A percentile compares a stretch with the other conserved stretches of the same genome.
phyloP scores from a whole-genome alignment of 2,329 filamentous ascomycete species.

The Trichothecium roseum region DNA sequence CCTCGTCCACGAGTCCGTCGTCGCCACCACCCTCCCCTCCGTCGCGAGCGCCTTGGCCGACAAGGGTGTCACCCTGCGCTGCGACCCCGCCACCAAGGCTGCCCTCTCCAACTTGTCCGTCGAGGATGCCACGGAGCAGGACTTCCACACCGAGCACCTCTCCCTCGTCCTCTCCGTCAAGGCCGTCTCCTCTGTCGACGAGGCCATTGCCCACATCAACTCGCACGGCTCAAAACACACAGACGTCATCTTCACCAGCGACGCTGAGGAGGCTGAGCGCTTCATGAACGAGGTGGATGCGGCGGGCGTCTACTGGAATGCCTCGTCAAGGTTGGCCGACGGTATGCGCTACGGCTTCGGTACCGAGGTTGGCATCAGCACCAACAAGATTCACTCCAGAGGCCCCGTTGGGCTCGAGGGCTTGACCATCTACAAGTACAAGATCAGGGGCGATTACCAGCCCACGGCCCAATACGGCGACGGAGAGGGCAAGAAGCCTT shows the following conservation, averaged over 20 bases:
- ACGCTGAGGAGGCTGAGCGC: conserved; percentile 55
- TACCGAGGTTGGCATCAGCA: conserved; percentile 96
- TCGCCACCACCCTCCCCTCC: conserved; percentile 55
- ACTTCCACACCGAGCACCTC: conserved; percentile 86
- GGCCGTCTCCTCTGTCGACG: conserved; percentile 56
- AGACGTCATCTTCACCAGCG: conserved; percentile 74
- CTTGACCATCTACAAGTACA: conserved; percentile 95
- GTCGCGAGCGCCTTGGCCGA: conserved; percentile 65
- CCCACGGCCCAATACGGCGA: conserved; percentile 66
- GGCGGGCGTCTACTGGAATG: conserved; percentile 94
- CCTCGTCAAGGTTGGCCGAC: conserved; percentile 86
- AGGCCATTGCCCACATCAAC: conserved; percentile 85
- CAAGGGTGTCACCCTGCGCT: conserved; percentile 74
- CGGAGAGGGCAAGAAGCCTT: conserved; percentile 46
- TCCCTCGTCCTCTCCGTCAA: conserved; percentile 77
- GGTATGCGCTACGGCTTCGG: conserved; percentile 97
- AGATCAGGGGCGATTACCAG: conserved; percentile 75
- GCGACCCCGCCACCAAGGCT: conserved; percentile 59
- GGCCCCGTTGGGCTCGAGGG: conserved; percentile 92
- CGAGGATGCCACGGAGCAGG: conserved; percentile 54
- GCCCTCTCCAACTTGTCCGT: conserved; percentile 47
- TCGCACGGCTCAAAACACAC: conserved; percentile 87
- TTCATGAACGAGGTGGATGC: conserved; percentile 85
- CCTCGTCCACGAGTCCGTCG: conserved; percentile 64
- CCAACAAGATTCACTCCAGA: conserved; percentile 93